Percentiles rank a stretch among this genome's conserved stretches.
Conservation (phyloP, 768 basidiomycete species). For the Boletus reticulatus region DNA sequence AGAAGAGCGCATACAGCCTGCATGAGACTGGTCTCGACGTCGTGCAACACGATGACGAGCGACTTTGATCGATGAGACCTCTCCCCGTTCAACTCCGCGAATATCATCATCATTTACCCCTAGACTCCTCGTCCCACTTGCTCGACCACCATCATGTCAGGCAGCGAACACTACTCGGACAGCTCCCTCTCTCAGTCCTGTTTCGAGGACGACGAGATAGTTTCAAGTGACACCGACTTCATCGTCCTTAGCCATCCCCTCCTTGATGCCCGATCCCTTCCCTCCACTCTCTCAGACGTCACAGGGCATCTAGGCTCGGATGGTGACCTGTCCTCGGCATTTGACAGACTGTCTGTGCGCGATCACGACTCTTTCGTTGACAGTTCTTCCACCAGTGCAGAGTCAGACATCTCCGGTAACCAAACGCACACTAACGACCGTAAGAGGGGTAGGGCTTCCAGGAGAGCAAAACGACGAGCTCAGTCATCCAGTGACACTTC, state of each 20-base stretch:
- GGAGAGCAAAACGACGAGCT: conserved; percentile 1
- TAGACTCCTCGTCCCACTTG: background rate
- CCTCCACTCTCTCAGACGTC: conserved; percentile 9
- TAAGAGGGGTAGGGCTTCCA: background rate
- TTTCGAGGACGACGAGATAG: conserved; percentile 24
- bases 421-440: background rate
- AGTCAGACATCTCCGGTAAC: conserved; percentile 5
- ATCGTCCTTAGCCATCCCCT: conserved; percentile 23
- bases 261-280: conserved; percentile 10
- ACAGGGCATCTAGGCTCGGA: conserved; percentile 6
- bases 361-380: conserved; percentile 1
- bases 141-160: conserved; percentile 8
- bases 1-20: background rate
- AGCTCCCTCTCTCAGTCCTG: conserved; percentile 14
- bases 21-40: background rate
- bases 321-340: conserved; percentile 7
- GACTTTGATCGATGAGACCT: conserved; percentile 1
- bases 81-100: conserved; percentile 17
- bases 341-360: conserved; percentile 21
- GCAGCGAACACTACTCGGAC: conserved; percentile 3
- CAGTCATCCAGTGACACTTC: conserved; percentile 2
- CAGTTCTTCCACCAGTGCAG: conserved; percentile 2
- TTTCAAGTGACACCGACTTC: conserved; percentile 20
- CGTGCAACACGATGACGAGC: conserved; percentile 10
- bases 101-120: conserved; percentile 1